Percentiles rank a stretch among this genome's conserved stretches.
These are phyloP conservation scores for Rubus idaeus DNA, from an alignment of 306 rosid species.

Conservation along the genomic window DNA sequence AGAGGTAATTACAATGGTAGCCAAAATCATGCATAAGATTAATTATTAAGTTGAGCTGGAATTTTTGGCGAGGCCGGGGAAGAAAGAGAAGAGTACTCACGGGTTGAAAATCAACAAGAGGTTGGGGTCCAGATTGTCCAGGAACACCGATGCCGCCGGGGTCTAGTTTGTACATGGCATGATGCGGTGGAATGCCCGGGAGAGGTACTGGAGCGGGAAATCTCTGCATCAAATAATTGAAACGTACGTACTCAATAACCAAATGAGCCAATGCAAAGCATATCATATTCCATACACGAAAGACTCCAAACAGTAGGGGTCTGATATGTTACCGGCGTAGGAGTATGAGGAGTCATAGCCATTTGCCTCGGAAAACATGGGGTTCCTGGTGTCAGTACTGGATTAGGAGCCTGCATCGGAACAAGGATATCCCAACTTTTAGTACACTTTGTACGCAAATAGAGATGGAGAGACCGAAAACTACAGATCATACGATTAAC, in stretches of 20 bases:
- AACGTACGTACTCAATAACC: neutral
- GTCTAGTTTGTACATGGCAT: conserved; percentile 61
- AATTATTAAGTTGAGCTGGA: no score
- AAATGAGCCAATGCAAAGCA: neutral
- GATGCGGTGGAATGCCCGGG: conserved; percentile 64
- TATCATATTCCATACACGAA: neutral
- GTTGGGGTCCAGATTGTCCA: conserved; percentile 38
- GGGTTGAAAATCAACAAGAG: conserved; percentile 65
- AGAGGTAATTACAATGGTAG: no score
- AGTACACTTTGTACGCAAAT: neutral
- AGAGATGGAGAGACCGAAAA: neutral
- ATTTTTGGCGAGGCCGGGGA: neutral
- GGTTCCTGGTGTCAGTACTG: conserved; percentile 49
- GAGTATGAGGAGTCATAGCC: conserved; percentile 12
- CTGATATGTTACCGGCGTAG: conserved; percentile 42
- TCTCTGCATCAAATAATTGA: conserved; percentile 41
- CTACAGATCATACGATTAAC: neutral
- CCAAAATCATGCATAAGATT: no score
- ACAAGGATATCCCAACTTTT: neutral
- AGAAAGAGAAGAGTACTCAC: conserved; percentile 27
- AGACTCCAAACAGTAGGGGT: conserved; percentile 40
- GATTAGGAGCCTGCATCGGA: conserved; percentile 49
- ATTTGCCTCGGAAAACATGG: conserved; percentile 60
- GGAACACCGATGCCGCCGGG: conserved; percentile 29
- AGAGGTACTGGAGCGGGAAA: conserved; percentile 43